Conservation (phyloP, 2,329 filamentous ascomycete species). For the Venturia carpophila region DNA sequence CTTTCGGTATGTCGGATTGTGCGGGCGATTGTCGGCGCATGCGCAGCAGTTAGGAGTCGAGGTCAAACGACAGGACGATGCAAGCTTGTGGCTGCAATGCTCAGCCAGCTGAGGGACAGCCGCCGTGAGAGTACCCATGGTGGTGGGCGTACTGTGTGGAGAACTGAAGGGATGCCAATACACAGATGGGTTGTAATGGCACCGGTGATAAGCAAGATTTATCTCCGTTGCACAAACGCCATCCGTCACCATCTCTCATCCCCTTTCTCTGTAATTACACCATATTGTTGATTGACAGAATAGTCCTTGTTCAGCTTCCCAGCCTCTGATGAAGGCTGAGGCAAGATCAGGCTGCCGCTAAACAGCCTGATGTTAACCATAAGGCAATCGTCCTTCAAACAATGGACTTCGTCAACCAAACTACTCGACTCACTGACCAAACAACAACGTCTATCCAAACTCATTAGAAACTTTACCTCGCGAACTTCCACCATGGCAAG, state of each 20-base stretch:
- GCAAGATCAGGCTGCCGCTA: background rate
- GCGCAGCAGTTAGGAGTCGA: conserved; percentile 35
- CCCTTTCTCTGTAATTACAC: background rate
- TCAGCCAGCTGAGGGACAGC: conserved; percentile 30
- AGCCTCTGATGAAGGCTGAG: background rate
- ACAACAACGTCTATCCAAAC: background rate
- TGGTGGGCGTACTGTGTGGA: background rate
- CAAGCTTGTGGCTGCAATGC: conserved; percentile 36
- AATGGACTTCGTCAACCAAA: background rate
- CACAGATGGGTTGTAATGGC: background rate
- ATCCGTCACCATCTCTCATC: background rate
- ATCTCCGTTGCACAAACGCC: background rate
- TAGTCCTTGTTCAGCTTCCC: background rate
- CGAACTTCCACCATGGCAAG: background rate
- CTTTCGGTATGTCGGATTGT: conserved; percentile 37
- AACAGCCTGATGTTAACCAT: background rate
- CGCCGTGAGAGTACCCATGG: conserved; percentile 35
- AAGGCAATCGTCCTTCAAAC: background rate
- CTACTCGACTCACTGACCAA: conserved; percentile 24
- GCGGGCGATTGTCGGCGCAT: conserved; percentile 34
- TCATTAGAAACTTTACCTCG: conserved; percentile 25
- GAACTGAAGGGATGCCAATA: too few relatives aligned
- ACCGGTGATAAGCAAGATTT: background rate
- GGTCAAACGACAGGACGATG: conserved; percentile 36
- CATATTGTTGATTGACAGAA: background rate